These are phyloP conservation scores for Fusarium sp. DNA, from an alignment of 2,329 filamentous ascomycete species.

Conservation along the genomic window DNA sequence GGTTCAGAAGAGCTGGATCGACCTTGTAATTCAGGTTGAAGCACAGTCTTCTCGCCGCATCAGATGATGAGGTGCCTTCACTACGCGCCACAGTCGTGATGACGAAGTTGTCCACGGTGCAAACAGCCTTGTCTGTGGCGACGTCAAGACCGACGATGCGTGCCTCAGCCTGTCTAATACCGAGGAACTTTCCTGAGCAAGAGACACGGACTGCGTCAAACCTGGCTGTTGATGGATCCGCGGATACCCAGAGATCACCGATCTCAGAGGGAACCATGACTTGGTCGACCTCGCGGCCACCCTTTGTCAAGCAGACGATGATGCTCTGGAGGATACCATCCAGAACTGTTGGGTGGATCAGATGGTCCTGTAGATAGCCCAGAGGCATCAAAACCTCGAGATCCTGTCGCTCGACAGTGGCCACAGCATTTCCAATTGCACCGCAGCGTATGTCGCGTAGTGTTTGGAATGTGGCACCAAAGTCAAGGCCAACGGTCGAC, in stretches of 20 bases:
- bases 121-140: background rate
- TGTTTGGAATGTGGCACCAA: constrained; percentile 7
- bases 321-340: constrained; percentile 11
- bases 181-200: constrained; percentile 7
- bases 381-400: constrained; percentile 3
- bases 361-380: background rate
- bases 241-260: constrained; percentile 4
- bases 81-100: constrained; percentile 7
- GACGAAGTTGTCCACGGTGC: constrained; percentile 4
- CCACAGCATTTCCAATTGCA: background rate
- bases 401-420: constrained; percentile 6
- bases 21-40: constrained; percentile 15
- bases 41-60: constrained; percentile 5
- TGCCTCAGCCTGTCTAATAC: constrained; percentile 2
- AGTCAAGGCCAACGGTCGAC: constrained; percentile 10
- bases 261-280: constrained; percentile 14
- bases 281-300: constrained; percentile 8
- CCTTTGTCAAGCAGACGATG: constrained; percentile 11
- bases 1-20: constrained; percentile 1
- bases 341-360: constrained; percentile 2
- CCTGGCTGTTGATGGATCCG: constrained; percentile 5
- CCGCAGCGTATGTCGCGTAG: constrained; percentile 5
- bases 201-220: constrained; percentile 5
- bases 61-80: background rate
- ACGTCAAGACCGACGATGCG: background rate